Base-by-base conservation (phyloP, 768 basidiomycete genomes). In the Termitomyces sp. region DNA sequence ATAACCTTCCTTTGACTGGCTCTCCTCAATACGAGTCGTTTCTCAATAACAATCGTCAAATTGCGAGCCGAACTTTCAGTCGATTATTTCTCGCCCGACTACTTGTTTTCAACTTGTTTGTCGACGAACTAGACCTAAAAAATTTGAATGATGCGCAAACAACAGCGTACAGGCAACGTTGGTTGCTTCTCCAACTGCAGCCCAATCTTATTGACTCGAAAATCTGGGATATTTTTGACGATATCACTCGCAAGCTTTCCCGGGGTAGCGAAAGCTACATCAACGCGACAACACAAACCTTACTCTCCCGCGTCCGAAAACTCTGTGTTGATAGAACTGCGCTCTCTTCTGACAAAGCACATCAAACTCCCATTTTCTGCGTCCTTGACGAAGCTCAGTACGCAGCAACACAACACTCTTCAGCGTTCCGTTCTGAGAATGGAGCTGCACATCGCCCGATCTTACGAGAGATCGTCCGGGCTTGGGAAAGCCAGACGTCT, bases 381-480 rank as follows among this genome's bases (percentile, higher is more conserved):
- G 72, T 80, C 16, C 69, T 80, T 8, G 78, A 80, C 49, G 78
- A 80, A 65, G 77, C 76, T 12, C 78, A 80, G 58, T 69, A 73
- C 46, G 76, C 79, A 6, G 77, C 77, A 1, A 74, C 72, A 0
- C 71, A 76, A 49, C 74, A 74, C 43, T 68, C 59, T 24, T 55
- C 65, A 1, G 70, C 77, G 1, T 79, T 80, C 60, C 72, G 73
- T 49, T 78, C 74, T 5, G 69, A 71, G 55, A 69, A 72, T 33
- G 70, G 69, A 20, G 70, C 67, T 4, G 61, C 66, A 0, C 68
- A 70, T 50, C 74, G 79, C 13, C 75, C 79, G 3, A 71, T 76
- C 27, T 64, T 79, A 16, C 73, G 76, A 22, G 76, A 78, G 53
- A 74, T 80, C 24, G 75, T 78, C 18, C 73, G 73, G 18, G 70